Percentiles rank a stretch among this genome's conserved stretches.
Conservation (phyloP, 2,329 filamentous ascomycete genomes). For the Plenodomus lindquistii region DNA sequence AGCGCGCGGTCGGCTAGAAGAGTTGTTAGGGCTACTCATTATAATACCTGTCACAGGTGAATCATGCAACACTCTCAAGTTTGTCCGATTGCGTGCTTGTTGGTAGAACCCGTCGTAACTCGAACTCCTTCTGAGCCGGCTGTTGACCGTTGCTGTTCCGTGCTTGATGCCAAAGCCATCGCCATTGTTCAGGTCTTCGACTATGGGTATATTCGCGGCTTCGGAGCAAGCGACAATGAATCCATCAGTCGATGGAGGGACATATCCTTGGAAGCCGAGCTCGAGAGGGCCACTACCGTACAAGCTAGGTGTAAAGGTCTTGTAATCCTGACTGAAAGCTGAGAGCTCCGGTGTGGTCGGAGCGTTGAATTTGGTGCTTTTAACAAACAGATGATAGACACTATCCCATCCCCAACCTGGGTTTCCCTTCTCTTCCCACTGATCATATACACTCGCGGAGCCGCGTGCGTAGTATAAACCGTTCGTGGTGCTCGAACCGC, state of each 20-base stretch:
- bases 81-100: slow-evolving; percentile 32
- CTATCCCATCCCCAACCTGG: slow-evolving; percentile 54
- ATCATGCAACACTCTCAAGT: slow-evolving; percentile 32
- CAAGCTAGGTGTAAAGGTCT: slow-evolving; percentile 33
- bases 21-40: slow-evolving; percentile 11
- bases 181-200: slow-evolving; percentile 39
- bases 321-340: slow-evolving; percentile 30
- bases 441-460: slow-evolving; percentile 47
- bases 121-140: slow-evolving; percentile 23
- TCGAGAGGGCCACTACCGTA: slow-evolving; percentile 34
- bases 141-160: slow-evolving; percentile 31
- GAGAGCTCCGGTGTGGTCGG: slow-evolving; percentile 25
- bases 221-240: slow-evolving; percentile 35
- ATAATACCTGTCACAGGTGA: slow-evolving; percentile 33
- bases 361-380: slow-evolving; percentile 36
- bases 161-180: slow-evolving; percentile 38
- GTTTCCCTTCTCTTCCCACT: slow-evolving; percentile 63
- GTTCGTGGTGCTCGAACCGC: slow-evolving; percentile 41
- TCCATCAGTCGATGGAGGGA: slow-evolving; percentile 29
- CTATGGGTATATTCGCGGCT: slow-evolving; percentile 35
- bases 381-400: slow-evolving; percentile 25
- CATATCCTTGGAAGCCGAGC: slow-evolving; percentile 36
- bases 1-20: slow-evolving; percentile 18
- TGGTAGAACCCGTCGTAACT: slow-evolving; percentile 39
- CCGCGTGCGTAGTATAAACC: slow-evolving; percentile 41